Percentiles rank a stretch among this genome's conserved stretches.
Evolutionary conservation across 768 basidiomycete genomes (phyloP).

Genomic region (Hortiboletus flavorubellus): DNA sequence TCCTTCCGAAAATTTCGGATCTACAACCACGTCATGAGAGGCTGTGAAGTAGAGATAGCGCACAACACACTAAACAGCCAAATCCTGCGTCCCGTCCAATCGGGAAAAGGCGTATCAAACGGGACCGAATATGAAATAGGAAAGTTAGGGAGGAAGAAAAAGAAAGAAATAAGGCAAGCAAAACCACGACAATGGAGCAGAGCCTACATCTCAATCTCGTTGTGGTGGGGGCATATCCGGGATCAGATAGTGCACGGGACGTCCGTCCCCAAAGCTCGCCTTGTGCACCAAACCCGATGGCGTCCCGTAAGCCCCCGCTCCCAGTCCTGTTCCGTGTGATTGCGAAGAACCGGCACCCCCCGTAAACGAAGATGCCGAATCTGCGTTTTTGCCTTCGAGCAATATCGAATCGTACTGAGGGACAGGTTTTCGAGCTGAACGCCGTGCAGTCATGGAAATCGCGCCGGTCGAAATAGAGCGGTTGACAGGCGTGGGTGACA

Average conservation of each 20-base stretch:
- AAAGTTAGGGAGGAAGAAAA: background rate
- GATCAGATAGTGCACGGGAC: constrained; percentile 54
- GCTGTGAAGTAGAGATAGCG: constrained; percentile 6
- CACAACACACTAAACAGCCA: background rate
- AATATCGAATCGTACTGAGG: constrained; percentile 44
- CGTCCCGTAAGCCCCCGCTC: constrained; percentile 4
- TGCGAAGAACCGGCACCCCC: constrained; percentile 26
- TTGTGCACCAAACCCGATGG: constrained; percentile 36
- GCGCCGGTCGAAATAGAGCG: constrained; percentile 29
- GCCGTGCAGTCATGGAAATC: constrained; percentile 25
- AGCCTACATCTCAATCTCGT: constrained; percentile 22
- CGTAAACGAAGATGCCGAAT: constrained; percentile 22
- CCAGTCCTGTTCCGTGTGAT: constrained; percentile 24
- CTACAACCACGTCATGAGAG: background rate
- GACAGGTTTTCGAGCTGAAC: constrained; percentile 53
- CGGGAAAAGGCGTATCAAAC: constrained; percentile 4
- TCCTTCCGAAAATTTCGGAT: background rate
- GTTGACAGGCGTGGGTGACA: constrained; percentile 19
- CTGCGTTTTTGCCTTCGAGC: constrained; percentile 18
- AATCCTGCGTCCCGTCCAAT: background rate
- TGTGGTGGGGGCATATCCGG: constrained; percentile 50
- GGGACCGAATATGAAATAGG: constrained; percentile 1
- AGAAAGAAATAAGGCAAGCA: background rate
- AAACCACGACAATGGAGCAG: background rate
- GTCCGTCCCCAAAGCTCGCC: constrained; percentile 43